phyloP scores from a whole-genome alignment of 768 basidiomycete genomes.

The Lactarius sanguifluus region DNA sequence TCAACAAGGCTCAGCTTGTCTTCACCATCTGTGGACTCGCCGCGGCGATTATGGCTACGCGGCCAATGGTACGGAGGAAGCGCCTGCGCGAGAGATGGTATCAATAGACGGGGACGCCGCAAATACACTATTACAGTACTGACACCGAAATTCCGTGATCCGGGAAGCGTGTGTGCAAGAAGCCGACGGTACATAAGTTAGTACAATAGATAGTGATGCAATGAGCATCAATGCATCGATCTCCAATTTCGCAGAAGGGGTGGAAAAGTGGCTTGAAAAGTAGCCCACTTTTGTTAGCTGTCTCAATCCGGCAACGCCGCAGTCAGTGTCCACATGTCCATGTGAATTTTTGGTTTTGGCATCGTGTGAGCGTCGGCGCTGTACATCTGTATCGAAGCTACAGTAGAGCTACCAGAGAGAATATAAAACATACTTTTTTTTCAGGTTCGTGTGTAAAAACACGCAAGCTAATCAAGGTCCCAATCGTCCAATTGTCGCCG shows the following conservation, averaged over 20 bases:
- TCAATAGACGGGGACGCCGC: conserved; percentile 35
- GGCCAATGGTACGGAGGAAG: conserved; percentile 77
- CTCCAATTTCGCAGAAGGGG: not conserved
- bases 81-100: conserved; percentile 73
- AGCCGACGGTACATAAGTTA: not conserved
- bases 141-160: not conserved
- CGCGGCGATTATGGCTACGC: conserved; percentile 74
- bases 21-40: conserved; percentile 73
- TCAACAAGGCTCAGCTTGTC: conserved; percentile 91
- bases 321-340: no score
- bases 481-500: no score
- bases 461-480: no score
- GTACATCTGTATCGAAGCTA: no score
- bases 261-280: not conserved
- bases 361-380: no score
- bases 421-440: no score
- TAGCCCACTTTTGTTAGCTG: not conserved
- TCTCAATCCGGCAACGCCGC: not conserved
- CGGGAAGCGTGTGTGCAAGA: not conserved
- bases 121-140: not conserved
- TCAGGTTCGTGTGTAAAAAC: no score
- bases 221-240: not conserved
- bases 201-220: not conserved
- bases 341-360: no score
- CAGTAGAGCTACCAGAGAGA: no score